These are phyloP conservation scores for Trichopus zeylanicus DNA, from an alignment of 116 monocot species.

Conservation along the genomic window DNA sequence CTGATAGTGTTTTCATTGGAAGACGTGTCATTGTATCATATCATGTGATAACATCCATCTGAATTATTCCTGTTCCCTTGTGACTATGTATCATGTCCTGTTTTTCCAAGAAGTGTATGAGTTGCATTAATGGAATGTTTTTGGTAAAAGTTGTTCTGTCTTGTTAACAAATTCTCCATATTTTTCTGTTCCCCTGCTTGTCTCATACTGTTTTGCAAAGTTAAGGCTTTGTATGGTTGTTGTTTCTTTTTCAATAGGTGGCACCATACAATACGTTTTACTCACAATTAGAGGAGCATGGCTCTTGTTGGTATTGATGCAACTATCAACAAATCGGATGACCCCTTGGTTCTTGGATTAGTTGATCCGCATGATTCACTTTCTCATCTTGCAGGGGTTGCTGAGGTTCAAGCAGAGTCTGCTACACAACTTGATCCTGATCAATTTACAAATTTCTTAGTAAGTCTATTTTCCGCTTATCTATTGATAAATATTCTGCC, in stretches of 20 bases:
- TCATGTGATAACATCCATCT: no score
- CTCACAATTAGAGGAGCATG: constrained; percentile 67
- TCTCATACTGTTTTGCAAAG: no score
- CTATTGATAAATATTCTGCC: no score
- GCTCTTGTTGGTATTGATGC: constrained; percentile 56
- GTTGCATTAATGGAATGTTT: no score
- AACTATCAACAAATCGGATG: constrained; percentile 67
- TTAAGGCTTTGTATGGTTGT: not conserved
- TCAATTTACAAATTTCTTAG: constrained; percentile 74
- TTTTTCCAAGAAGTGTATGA: no score
- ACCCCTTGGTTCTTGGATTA: constrained; percentile 74
- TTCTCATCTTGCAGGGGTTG: constrained; percentile 89
- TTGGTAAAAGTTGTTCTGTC: no score
- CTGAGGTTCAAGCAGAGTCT: constrained; percentile 90
- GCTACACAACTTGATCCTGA: constrained; percentile 80
- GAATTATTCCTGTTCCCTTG: no score
- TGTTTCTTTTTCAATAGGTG: constrained; percentile 42
- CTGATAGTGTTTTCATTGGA: no score
- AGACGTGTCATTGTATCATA: no score
- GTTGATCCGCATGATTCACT: constrained; percentile 97
- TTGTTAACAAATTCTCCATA: no score
- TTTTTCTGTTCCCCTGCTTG: not conserved
- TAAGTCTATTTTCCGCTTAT: no score
- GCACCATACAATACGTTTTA: constrained; percentile 94
- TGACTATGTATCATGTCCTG: no score